Evolutionary conservation across 2,329 filamentous ascomycete genomes (phyloP), one percentile per base, ranked within the genome.

Genomic region (Aquanectria penicillioides): DNA sequence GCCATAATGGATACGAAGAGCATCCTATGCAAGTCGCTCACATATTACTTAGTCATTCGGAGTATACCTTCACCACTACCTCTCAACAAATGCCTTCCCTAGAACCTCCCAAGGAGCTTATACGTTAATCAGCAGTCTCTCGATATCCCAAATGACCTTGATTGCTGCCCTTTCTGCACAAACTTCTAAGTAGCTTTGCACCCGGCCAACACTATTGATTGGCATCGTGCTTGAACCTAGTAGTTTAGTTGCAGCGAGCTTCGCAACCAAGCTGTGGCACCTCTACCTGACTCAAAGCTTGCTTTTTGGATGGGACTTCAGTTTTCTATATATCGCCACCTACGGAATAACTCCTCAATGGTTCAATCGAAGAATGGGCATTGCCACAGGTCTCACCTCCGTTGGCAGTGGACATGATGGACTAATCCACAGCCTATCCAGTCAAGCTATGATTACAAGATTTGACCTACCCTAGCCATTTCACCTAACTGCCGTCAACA

Each of bases 301-400:
- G 1, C 82, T 82, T 57, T 86, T 88, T 51, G 86, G 86, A 2
- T 78, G 81, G 61, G 86, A 86, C 3, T 83, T 88, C 76, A 86
- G 86, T 0, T 85, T 88, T 57, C 71, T 85, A 1, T 88, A 86
- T 67, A 83, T 87, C 1, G 81, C 80, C 2, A 78, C 77, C 11
- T 83, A 86, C 1, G 81, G 81, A 2, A 80, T 89, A 2, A 74
- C 85, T 0, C 81, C 86, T 2, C 84, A 88, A 63, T 89, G 86
- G 86, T 89, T 89, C 64, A 77, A 5, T 17, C 41, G 41, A 25
- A n/a, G 41, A 12, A 17, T 25, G 18, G 41, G 41, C 15, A 29
- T 44, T 13, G 41, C 41, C 6, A 44, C 23, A 6, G 41, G 41
- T 10, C n/a, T 44, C 20, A 26, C 41, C 8, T 25, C 41, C 12